Conservation (phyloP, 257 asterid species). For the Solanum bulbocastanum region DNA sequence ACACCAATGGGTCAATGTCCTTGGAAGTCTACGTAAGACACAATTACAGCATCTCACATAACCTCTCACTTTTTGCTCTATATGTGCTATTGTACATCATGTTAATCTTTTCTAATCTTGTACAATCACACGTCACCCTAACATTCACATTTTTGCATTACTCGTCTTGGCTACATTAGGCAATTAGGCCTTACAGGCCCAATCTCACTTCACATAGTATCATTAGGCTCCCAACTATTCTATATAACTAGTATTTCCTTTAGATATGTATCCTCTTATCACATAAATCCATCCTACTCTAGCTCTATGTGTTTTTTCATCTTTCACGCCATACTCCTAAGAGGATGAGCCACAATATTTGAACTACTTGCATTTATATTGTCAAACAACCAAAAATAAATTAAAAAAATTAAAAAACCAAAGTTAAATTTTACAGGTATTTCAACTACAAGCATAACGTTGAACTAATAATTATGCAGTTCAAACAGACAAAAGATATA, state of each 20-base stretch:
- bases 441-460: background rate
- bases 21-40: background rate
- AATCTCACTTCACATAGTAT: background rate
- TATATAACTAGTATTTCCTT: background rate
- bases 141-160: background rate
- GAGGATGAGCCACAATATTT: background rate
- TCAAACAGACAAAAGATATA: background rate
- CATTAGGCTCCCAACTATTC: background rate
- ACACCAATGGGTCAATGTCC: background rate
- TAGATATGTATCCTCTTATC: background rate
- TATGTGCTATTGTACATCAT: background rate
- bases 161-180: background rate
- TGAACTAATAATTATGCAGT: background rate
- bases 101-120: background rate
- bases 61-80: background rate
- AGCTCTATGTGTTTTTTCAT: background rate
- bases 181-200: background rate
- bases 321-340: background rate
- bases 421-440: background rate
- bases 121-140: background rate
- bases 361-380: background rate
- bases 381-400: background rate
- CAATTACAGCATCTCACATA: background rate
- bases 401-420: background rate
- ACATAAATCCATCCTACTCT: background rate